Base-by-base conservation (phyloP, 352 stramenopile species). In the Saprolegnia diclina region DNA sequence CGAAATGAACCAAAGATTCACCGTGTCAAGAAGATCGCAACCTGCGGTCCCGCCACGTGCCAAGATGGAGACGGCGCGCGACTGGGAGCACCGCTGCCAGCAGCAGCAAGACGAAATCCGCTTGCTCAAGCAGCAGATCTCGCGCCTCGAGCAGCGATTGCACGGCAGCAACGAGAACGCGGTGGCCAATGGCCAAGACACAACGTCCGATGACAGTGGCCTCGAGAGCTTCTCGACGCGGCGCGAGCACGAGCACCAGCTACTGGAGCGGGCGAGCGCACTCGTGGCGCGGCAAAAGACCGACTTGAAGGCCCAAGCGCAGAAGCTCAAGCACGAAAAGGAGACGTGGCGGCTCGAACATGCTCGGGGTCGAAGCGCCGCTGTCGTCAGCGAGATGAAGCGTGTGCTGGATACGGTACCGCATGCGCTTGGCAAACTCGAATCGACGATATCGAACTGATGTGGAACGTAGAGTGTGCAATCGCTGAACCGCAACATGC, bases 61-160 rank as follows among this genome's bases (percentile, higher is more conserved):
- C 29, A 5, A 35, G 29, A 35, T 35, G 29, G 19, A 18, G 42
- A 61, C n/a, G 11, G 62, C 24, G 29, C 65, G 22, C 5, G 50
- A 68, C 50, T 57, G 40, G 62, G 42, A 68, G 38, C 19, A 35
- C 50, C 9, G 65, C 21, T 68, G 62, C 50, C 62, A 42, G 21
- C 29, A 42, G 21, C 62, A 68, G 42, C 62, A 68, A 9, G 46
- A 61, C 16, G 62, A 68, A 29, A 68, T 68, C 14, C 10, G 10
- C n/a, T 42, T 37, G 46, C 62, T 68, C 22, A 68, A 61, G 50
- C 38, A 56, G 18, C 62, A 68, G 11, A 48, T 68, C 26, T 44
- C 35, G 35, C 46, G 63, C 22, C 35, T 68, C 14, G 62, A 68
- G 38, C 46, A 42, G 9, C 32, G 21, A 18, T 42, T 56, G 42